phyloP scores from a whole-genome alignment of 2,329 filamentous ascomycete species.

The Hymenoscyphus repandus region DNA sequence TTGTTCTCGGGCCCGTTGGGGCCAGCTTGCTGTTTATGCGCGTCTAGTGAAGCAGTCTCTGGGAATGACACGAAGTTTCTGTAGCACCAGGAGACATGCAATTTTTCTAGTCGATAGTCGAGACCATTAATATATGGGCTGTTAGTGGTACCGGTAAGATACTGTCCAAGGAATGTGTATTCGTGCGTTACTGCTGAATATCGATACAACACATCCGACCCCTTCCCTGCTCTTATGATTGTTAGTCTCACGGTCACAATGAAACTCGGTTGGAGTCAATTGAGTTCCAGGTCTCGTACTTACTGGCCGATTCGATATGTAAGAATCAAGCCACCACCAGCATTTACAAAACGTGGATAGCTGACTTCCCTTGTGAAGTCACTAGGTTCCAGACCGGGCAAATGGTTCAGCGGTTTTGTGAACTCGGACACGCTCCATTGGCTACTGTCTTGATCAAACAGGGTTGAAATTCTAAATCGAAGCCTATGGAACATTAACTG shows the following conservation, averaged over 20 bases:
- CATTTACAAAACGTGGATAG: slow-evolving; percentile 25
- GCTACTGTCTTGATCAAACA: background rate
- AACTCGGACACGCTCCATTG: slow-evolving; percentile 20
- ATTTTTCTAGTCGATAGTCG: slow-evolving; percentile 13
- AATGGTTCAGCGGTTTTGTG: slow-evolving; percentile 13
- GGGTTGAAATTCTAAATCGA: slow-evolving; percentile 18
- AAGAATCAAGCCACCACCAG: slow-evolving; percentile 22
- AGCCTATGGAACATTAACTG: slow-evolving; percentile 10
- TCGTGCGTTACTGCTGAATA: slow-evolving; percentile 18
- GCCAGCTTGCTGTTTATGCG: slow-evolving; percentile 27
- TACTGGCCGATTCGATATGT: slow-evolving; percentile 26
- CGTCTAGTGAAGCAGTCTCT: slow-evolving; percentile 6
- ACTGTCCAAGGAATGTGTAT: slow-evolving; percentile 22
- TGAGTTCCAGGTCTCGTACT: slow-evolving; percentile 3
- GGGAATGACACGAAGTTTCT: slow-evolving; percentile 19
- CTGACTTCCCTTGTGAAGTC: slow-evolving; percentile 21
- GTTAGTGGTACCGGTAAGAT: slow-evolving; percentile 22
- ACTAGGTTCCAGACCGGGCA: slow-evolving; percentile 19
- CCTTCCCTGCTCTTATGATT: slow-evolving; percentile 21
- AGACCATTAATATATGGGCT: slow-evolving; percentile 27
- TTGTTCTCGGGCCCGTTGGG: slow-evolving; percentile 27
- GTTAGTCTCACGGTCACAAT: background rate
- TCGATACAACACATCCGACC: slow-evolving; percentile 22
- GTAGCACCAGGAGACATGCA: slow-evolving; percentile 28
- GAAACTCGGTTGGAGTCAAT: background rate